A percentile compares a stretch with the other conserved stretches of the same genome.
Evolutionary conservation across 1,284 basidiomycete species (phyloP).

Genomic region (Irpex lacteus): DNA sequence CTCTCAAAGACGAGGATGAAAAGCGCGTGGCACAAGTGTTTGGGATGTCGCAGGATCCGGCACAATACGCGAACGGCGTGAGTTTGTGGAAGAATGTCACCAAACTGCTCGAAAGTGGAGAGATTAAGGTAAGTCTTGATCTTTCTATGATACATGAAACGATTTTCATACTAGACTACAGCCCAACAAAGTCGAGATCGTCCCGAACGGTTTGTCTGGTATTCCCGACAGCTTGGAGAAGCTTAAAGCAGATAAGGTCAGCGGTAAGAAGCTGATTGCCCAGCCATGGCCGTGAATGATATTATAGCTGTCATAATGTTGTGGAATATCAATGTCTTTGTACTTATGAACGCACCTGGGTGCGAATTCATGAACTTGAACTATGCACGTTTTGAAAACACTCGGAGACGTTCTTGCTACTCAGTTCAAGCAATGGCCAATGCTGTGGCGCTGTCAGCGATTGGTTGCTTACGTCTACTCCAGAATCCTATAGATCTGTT

Average conservation of each 20-base stretch:
- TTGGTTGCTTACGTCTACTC: too few relatives aligned
- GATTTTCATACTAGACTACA: neutral
- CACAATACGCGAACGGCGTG: neutral
- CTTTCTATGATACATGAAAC: neutral
- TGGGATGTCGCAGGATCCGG: neutral
- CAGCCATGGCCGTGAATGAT: too few relatives aligned
- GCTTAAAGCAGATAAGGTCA: conserved; percentile 19
- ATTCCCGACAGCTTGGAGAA: conserved; percentile 41
- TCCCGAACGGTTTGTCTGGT: conserved; percentile 44
- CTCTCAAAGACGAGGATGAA: neutral
- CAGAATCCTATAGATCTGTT: too few relatives aligned
- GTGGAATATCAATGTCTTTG: too few relatives aligned
- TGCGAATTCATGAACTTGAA: too few relatives aligned
- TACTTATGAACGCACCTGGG: too few relatives aligned
- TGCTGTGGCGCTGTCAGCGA: too few relatives aligned
- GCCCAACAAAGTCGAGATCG: conserved; percentile 34
- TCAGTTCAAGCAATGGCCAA: too few relatives aligned
- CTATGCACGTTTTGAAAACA: too few relatives aligned
- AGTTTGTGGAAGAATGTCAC: neutral
- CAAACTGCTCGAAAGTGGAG: neutral
- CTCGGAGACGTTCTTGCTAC: too few relatives aligned
- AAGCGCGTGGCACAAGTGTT: neutral
- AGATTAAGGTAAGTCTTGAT: neutral
- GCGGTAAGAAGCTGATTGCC: too few relatives aligned
- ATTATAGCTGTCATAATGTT: too few relatives aligned